Evolutionary conservation across 2,329 filamentous ascomycete genomes (phyloP).

Genomic region (Onygenales sp.): DNA sequence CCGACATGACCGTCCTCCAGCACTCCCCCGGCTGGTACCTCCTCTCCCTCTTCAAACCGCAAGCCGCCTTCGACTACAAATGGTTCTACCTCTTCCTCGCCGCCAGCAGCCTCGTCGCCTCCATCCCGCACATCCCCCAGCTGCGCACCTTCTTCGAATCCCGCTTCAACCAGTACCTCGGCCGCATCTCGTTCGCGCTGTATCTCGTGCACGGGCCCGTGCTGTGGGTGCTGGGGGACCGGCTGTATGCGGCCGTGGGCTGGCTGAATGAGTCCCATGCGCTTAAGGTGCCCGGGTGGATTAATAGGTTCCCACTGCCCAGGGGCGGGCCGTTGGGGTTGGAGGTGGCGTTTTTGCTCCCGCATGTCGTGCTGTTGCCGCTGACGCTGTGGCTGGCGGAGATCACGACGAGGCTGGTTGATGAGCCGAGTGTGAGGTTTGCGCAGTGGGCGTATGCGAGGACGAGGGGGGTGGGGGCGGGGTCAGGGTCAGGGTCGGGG

Average conservation of each 20-base stretch:
- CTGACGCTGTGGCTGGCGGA: constrained; percentile 52
- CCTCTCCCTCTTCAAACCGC: constrained; percentile 53
- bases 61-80: constrained; percentile 46
- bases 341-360: constrained; percentile 49
- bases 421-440: constrained; percentile 52
- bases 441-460: constrained; percentile 48
- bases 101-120: constrained; percentile 33
- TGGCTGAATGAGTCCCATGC: constrained; percentile 43
- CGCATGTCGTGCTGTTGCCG: constrained; percentile 52
- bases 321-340: constrained; percentile 50
- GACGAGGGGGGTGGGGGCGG: constrained; percentile 19
- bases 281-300: constrained; percentile 47
- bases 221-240: constrained; percentile 50
- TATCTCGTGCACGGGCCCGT: constrained; percentile 54
- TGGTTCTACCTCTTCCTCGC: constrained; percentile 37
- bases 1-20: constrained; percentile 40
- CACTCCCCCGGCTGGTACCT: constrained; percentile 53
- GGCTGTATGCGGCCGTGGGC: constrained; percentile 54
- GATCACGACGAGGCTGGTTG: constrained; percentile 45
- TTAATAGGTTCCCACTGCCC: constrained; percentile 46
- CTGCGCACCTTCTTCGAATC: constrained; percentile 34
- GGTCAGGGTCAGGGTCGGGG: too few species aligned
- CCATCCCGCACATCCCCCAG: constrained; percentile 30
- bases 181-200: constrained; percentile 39
- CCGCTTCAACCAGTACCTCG: constrained; percentile 35